A percentile compares a stretch with the other conserved stretches of the same genome.
Evolutionary conservation across 495 filamentous ascomycete genomes (phyloP).

Genomic region (Lentithecium fluviatile): DNA sequence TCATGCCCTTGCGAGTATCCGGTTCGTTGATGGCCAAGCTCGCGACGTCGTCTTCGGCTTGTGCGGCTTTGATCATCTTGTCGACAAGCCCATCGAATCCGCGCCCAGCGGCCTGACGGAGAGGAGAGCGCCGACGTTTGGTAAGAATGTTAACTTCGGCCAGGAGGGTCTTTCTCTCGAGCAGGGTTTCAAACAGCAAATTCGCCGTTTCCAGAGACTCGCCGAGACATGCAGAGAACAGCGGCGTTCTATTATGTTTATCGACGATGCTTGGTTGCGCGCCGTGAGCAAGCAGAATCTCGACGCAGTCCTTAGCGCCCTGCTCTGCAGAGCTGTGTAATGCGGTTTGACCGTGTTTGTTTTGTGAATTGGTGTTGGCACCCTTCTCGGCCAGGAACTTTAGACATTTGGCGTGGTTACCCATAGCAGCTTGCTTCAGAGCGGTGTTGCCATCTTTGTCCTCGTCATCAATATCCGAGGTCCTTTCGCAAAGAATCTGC

Average conservation of each 20-base stretch:
- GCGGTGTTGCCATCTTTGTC: neutral
- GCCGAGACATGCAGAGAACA: slow-evolving; percentile 1
- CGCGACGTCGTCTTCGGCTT: slow-evolving; percentile 8
- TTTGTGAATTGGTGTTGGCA: neutral
- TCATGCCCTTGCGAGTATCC: slow-evolving; percentile 26
- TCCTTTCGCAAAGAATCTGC: neutral
- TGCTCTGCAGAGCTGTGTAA: neutral
- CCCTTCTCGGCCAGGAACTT: neutral
- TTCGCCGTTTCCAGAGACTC: slow-evolving; percentile 13
- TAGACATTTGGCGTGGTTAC: neutral
- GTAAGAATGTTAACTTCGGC: slow-evolving; percentile 15
- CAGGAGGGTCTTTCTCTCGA: neutral
- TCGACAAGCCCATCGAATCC: slow-evolving; percentile 19
- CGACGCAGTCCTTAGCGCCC: neutral
- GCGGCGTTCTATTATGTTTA: slow-evolving; percentile 19
- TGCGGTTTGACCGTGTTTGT: neutral
- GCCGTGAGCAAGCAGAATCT: slow-evolving; percentile 32
- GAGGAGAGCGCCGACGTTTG: slow-evolving; percentile 10
- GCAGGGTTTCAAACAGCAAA: slow-evolving; percentile 16
- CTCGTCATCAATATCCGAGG: neutral
- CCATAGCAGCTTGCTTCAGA: neutral
- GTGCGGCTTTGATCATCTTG: slow-evolving; percentile 17
- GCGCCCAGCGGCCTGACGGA: slow-evolving; percentile 24
- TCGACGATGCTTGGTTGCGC: slow-evolving; percentile 39
- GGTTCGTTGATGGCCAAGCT: slow-evolving; percentile 13